phyloP scores from a whole-genome alignment of 352 stramenopile species.

The Stephanocyclus meneghinianus region DNA sequence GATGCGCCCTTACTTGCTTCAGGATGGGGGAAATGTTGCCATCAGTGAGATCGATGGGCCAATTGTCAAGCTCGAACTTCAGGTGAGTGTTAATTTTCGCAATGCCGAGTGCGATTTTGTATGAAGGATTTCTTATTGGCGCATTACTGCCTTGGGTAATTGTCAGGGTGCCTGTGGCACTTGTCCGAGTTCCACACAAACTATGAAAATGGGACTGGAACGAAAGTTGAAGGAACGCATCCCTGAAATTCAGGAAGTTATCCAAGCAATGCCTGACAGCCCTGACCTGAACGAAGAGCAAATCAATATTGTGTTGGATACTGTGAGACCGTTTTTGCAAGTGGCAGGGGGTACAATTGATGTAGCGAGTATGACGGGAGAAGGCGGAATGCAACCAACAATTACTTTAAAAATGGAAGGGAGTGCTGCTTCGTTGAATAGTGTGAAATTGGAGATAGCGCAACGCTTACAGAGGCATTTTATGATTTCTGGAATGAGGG shows the following conservation, averaged over 20 bases:
- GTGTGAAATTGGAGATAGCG: constrained; percentile 87
- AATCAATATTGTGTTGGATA: constrained; percentile 82
- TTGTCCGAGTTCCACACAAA: constrained; percentile 86
- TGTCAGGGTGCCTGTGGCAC: constrained; percentile 84
- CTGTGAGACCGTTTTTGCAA: constrained; percentile 85
- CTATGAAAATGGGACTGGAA: constrained; percentile 88
- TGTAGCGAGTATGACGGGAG: constrained; percentile 67
- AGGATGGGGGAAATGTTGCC: constrained; percentile 86
- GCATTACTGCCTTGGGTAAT: neutral
- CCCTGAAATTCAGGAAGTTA: constrained; percentile 83
- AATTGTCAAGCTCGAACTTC: constrained; percentile 85
- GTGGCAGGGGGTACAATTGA: constrained; percentile 85
- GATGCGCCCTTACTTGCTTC: constrained; percentile 85
- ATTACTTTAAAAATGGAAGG: constrained; percentile 85
- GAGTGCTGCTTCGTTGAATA: constrained; percentile 78
- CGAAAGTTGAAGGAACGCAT: constrained; percentile 75
- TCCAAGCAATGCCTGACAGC: constrained; percentile 85
- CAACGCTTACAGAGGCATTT: constrained; percentile 86
- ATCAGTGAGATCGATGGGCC: constrained; percentile 87
- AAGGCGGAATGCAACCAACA: constrained; percentile 75
- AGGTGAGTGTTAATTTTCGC: constrained; percentile 43
- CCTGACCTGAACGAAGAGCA: constrained; percentile 79
- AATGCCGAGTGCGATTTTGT: neutral
- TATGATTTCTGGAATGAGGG: constrained; percentile 81
- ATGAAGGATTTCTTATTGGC: neutral